These are phyloP conservation scores for Rhizopogon salebrosus DNA, from an alignment of 768 basidiomycete species.

Conservation along the genomic window DNA sequence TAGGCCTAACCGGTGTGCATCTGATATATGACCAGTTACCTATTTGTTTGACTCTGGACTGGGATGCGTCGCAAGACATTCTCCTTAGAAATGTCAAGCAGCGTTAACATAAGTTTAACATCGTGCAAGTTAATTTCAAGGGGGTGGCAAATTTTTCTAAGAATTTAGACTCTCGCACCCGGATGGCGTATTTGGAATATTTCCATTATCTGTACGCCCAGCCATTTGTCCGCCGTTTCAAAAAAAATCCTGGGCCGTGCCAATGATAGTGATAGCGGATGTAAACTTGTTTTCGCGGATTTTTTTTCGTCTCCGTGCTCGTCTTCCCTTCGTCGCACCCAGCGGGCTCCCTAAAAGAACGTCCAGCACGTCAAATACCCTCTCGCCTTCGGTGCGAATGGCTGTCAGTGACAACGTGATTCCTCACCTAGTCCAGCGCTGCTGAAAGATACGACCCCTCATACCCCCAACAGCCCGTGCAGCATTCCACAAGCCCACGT, in stretches of 20 bases:
- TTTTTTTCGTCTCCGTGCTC: conserved; percentile 25
- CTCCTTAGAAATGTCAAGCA: not conserved
- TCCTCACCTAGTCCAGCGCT: conserved; percentile 11
- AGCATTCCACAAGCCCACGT: not conserved
- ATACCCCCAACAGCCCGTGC: not conserved
- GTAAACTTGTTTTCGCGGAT: conserved; percentile 18
- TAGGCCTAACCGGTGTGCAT: not conserved
- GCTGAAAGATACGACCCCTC: conserved; percentile 9
- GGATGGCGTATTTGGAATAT: conserved; percentile 10
- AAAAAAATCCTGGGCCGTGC: conserved; percentile 2
- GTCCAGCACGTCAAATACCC: conserved; percentile 5
- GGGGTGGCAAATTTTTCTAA: conserved; percentile 12
- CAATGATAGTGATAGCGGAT: conserved; percentile 25
- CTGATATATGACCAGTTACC: not conserved
- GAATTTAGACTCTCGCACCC: conserved; percentile 5
- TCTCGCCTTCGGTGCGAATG: conserved; percentile 17
- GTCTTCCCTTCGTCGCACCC: conserved; percentile 10
- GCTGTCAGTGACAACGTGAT: conserved; percentile 13
- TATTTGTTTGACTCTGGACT: not conserved
- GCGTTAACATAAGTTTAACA: not conserved
- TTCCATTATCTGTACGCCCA: not conserved
- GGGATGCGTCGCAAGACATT: not conserved
- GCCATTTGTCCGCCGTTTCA: not conserved
- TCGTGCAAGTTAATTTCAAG: conserved; percentile 12
- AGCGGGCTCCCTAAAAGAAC: conserved; percentile 5